Evolutionary conservation across 495 filamentous ascomycete species (phyloP), one percentile per base, ranked within the genome.

Genomic region (Stereocaulon alpinum): DNA sequence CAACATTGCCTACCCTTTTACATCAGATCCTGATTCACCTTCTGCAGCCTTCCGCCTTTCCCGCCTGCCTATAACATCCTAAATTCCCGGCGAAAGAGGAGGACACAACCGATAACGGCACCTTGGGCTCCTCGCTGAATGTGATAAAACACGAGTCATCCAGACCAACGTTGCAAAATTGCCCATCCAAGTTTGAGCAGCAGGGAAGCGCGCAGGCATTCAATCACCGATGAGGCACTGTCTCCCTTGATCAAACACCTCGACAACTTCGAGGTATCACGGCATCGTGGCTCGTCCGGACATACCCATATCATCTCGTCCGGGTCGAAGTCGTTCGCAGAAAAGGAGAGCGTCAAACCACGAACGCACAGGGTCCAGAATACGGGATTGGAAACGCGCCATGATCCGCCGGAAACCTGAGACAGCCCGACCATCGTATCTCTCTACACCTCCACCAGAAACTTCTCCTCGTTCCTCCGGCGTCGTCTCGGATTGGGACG

Each of bases 401-500:
- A 68, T 68, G 66, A 68, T 66, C 61, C 61, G 63, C 61, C 61
- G 61, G 58, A 68, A 68, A 61, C 58, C 56, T 56, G 52, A 62
- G 52, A 64, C 63, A 56, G 56, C 61, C 40, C 63, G 60, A 54
- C 44, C 58, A 61, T 56, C 44, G 17, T 66, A 68, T 66, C 56
- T 68, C 27, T 59, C 57, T 29, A 66, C 66, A 24, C 66, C 66
- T 43, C 60, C 66, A 53, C 66, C 66, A 51, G 66, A 68, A 58
- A 52, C 62, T n/a, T 63, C 61, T 37, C 63, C 58, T 61, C 30
- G 48, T 17, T 55, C 53, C 29, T 60, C 60, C 22, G n/a, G 34
- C 22, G 45, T 59, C 22, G 32, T 63, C 41, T 78, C 74, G 60
- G 80, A 81, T 58, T 82, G 80, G 63, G 81, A 84, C 74, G 79